Conservation (phyloP, 1,284 basidiomycete genomes). For the Trametes pubescens region DNA sequence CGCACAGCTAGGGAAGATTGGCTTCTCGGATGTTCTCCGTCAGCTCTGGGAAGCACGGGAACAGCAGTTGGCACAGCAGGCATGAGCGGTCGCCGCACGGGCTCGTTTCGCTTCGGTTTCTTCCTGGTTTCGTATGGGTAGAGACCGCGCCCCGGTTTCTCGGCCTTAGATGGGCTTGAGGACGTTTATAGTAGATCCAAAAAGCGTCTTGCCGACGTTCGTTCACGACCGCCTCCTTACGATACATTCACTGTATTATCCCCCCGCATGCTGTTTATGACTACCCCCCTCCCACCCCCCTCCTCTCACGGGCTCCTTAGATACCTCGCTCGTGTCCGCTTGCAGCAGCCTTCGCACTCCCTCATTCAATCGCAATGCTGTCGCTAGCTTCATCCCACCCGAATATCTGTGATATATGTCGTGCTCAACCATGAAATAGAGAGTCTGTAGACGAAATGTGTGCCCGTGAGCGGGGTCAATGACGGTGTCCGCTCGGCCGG, state of each 20-base stretch:
- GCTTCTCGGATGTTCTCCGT: constrained; percentile 87
- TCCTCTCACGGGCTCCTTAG: constrained; percentile 22
- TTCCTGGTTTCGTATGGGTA: constrained; percentile 20
- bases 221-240: constrained; percentile 31
- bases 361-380: constrained; percentile 19
- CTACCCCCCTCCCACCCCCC: constrained; percentile 9
- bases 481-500: background rate
- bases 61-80: constrained; percentile 40
- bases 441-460: background rate
- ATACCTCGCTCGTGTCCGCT: constrained; percentile 29
- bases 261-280: constrained; percentile 31
- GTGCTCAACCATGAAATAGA: constrained; percentile 6
- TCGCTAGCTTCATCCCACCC: constrained; percentile 7
- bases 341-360: constrained; percentile 7
- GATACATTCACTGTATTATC: constrained; percentile 40
- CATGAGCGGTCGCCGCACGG: constrained; percentile 29
- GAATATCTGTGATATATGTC: constrained; percentile 12
- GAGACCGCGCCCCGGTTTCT: constrained; percentile 20
- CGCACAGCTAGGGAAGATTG: constrained; percentile 84
- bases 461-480: background rate
- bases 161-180: constrained; percentile 33
- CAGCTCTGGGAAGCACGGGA: constrained; percentile 72
- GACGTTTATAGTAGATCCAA: constrained; percentile 32
- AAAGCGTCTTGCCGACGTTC: constrained; percentile 37
- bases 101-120: constrained; percentile 19